Evolutionary conservation across 2,329 filamentous ascomycete genomes (phyloP), one percentile per base, ranked within the genome.

Genomic region (Ophiostoma quercus): DNA sequence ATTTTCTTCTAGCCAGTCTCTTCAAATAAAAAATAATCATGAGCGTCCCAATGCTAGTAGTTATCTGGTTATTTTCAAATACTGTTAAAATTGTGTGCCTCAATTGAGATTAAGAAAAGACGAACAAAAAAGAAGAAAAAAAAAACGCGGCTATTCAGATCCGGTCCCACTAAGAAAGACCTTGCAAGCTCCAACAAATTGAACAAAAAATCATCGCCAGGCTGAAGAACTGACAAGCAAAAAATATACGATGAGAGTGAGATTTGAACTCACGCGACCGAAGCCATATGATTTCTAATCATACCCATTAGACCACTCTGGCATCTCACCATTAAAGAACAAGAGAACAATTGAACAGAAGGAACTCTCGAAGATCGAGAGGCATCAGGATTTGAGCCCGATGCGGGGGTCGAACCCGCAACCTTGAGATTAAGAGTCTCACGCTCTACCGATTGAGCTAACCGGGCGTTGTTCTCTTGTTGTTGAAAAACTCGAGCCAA

Each of bases 361-460:
- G 51, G 51, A 22, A 25, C 51, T 14, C 51, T 25, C 51, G 51
- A 57, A 14, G 12, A 9, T 29, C 51, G 60, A 57, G 51, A 57
- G 51, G 76, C 77, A 78, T 79, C 77, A 74, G 79, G 78, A 80
- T 77, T 80, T 79, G 78, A 81, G 80, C 79, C 79, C 78, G 75
- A 81, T 78, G 81, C 80, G 81, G 82, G 82, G 81, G 80, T 83
- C 82, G 74, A 76, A 76, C 75, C 75, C 75, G 74, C 75, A 76
- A 75, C 75, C 74, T 75, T 75, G 73, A 74, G 74, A 75, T 84
- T 85, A 85, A 86, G 87, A 89, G 87, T 88, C 87, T 88, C 84
- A 88, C 86, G 87, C 86, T 89, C 87, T 89, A 88, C 85, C 84
- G 84, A 87, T 87, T 87, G 85, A 87, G 85, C 85, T 87, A 88